Evolutionary conservation across 2,329 filamentous ascomycete species (phyloP).

Genomic region (Amylocarpus encephaloides): DNA sequence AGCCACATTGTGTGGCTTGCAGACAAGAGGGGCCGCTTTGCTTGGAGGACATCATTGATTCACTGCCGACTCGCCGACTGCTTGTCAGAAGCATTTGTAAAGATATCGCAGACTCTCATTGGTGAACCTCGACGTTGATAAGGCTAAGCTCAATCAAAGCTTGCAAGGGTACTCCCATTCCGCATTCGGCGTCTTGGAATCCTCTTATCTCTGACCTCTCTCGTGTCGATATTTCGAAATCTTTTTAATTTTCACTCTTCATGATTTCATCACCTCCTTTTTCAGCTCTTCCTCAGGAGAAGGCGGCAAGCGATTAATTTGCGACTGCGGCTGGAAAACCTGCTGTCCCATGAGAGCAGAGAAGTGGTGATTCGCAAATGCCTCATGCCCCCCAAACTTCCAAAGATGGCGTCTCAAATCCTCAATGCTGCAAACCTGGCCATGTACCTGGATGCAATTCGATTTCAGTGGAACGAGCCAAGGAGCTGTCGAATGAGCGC

Average conservation of each 20-base stretch:
- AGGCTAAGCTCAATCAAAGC: slow-evolving; percentile 8
- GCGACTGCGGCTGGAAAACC: neutral
- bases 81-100: slow-evolving; percentile 9
- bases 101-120: slow-evolving; percentile 1
- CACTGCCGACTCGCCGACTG: too few species aligned
- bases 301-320: neutral
- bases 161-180: neutral
- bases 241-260: slow-evolving; percentile 5
- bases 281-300: neutral
- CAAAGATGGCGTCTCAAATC: too few species aligned
- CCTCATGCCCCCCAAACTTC: too few species aligned
- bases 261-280: neutral
- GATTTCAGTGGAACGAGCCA: neutral
- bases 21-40: neutral
- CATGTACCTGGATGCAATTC: too few species aligned
- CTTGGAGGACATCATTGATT: neutral
- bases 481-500: neutral
- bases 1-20: neutral
- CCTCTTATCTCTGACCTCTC: slow-evolving; percentile 18
- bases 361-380: neutral
- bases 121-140: slow-evolving; percentile 11
- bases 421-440: too few species aligned
- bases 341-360: slow-evolving; percentile 2
- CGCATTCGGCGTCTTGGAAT: slow-evolving; percentile 4
- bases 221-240: neutral